Evolutionary conservation across 805 yeast genomes (phyloP).

Genomic region (Kodamaea restingae): DNA sequence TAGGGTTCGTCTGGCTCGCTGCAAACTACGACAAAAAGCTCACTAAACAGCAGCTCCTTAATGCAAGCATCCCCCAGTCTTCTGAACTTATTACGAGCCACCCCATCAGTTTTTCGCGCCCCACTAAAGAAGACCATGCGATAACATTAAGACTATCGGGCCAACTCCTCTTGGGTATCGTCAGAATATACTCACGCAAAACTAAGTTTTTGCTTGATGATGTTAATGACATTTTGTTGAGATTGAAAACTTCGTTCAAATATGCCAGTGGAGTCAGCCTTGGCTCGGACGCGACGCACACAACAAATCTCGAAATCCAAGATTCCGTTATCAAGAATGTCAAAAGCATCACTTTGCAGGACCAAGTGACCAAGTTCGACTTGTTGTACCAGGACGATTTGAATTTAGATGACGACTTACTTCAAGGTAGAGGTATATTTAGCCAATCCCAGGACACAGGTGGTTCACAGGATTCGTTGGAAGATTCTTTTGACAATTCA

Average conservation of each 20-base stretch:
- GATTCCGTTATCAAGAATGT: slow-evolving; percentile 60
- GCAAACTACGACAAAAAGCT: slow-evolving; percentile 80
- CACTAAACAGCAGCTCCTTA: slow-evolving; percentile 65
- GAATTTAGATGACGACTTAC: slow-evolving; percentile 22
- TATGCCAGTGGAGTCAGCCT: slow-evolving; percentile 31
- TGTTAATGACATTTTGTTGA: slow-evolving; percentile 69
- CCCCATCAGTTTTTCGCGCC: slow-evolving; percentile 47
- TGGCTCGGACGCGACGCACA: slow-evolving; percentile 25
- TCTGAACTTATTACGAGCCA: slow-evolving; percentile 44
- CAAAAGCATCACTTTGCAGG: slow-evolving; percentile 59
- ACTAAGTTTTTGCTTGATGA: slow-evolving; percentile 81
- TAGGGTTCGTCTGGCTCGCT: slow-evolving; percentile 90
- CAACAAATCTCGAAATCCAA: slow-evolving; percentile 51
- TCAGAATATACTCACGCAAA: slow-evolving; percentile 78
- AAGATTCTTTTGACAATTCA: slow-evolving; percentile 49
- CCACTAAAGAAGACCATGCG: slow-evolving; percentile 35
- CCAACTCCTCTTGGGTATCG: slow-evolving; percentile 81
- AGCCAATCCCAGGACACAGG: slow-evolving; percentile 18
- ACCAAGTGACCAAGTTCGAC: slow-evolving; percentile 76
- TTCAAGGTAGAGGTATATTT: slow-evolving; percentile 13
- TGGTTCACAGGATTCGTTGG: slow-evolving; percentile 22
- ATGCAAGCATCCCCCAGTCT: slow-evolving; percentile 63
- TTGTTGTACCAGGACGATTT: slow-evolving; percentile 63
- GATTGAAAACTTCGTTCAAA: slow-evolving; percentile 64
- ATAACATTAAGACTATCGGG: slow-evolving; percentile 81